Evolutionary conservation across 2,329 filamentous ascomycete species (phyloP), one percentile per base, ranked within the genome.

Genomic region (Cyanodermella asteris): DNA sequence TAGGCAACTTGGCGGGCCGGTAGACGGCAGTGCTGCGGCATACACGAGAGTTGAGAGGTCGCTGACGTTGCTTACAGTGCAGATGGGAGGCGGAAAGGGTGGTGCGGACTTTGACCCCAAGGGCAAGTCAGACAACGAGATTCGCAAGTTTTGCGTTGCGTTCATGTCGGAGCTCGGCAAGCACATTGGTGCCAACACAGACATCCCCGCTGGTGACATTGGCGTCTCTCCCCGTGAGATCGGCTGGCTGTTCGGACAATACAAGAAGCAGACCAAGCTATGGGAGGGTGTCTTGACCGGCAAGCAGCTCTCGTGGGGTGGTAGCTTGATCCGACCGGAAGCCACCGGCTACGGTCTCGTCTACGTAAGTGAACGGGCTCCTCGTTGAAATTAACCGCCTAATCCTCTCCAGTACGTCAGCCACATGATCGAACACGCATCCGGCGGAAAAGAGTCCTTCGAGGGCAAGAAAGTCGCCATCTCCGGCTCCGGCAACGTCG

Each of bases 81-180:
- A 68, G 59, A 93, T 97, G 71, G 87, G 87, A 37, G 87, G 87
- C 58, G 87, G 76, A 46, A 94, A 94, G 63, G 87, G 87, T 56
- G 87, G 87, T 44, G 73, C 84, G 50, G 87, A 94, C 62, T 94
- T 97, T 51, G 81, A 94, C 56, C 87, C 87, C 52, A 97, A 94
- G 69, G 82, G 81, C 60, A 94, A 93, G 68, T 76, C 73, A 28
- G 82, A 97, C 56, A 76, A 70, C 50, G 87, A 94, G 66, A 94
- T 94, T 58, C 77, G 87, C 46, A 77, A 78, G 48, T 94, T 97
- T 67, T 94, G 84, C 61, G 70, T 75, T 37, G 58, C 81, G 31
- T 97, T 94, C 64, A 94, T 94, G 87, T 72, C 71, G 41, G 78
- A 93, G 62, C 69, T 97, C 34, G 75, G 65, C 61, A 81, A 78